Conservation (phyloP, 2,329 filamentous ascomycete genomes). For the Fusarium sororula region DNA sequence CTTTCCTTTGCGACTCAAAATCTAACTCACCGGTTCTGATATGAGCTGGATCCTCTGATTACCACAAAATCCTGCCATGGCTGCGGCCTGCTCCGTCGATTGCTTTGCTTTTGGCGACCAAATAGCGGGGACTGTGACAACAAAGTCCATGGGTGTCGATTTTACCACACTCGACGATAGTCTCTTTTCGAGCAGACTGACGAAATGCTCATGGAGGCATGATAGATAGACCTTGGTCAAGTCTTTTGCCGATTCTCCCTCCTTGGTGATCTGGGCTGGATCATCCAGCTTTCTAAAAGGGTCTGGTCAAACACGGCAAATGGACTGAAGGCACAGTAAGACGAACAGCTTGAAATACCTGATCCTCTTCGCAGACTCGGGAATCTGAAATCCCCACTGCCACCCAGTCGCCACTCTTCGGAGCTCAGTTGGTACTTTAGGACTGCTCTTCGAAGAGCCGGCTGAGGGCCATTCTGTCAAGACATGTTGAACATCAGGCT, state of each 20-base stretch:
- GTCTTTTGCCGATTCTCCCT: constrained; percentile 49
- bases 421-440: constrained; percentile 61
- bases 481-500: constrained; percentile 53
- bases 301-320: constrained; percentile 19
- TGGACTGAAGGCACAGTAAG: not conserved
- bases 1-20: not conserved
- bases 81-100: constrained; percentile 54
- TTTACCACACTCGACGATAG: constrained; percentile 54
- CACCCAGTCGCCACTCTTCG: constrained; percentile 52
- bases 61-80: constrained; percentile 52
- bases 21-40: constrained; percentile 56
- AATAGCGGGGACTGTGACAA: constrained; percentile 67
- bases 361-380: constrained; percentile 51
- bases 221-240: constrained; percentile 55
- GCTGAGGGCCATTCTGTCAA: constrained; percentile 57
- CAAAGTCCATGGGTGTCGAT: constrained; percentile 60
- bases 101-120: constrained; percentile 66
- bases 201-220: constrained; percentile 59
- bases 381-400: constrained; percentile 62
- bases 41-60: constrained; percentile 56
- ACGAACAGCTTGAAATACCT: constrained; percentile 61
- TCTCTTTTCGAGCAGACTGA: constrained; percentile 53
- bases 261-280: constrained; percentile 40
- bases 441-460: constrained; percentile 46
- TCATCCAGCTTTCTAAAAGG: constrained; percentile 50